phyloP scores from a whole-genome alignment of 2,329 filamentous ascomycete species.

The Aspergillus sp. region DNA sequence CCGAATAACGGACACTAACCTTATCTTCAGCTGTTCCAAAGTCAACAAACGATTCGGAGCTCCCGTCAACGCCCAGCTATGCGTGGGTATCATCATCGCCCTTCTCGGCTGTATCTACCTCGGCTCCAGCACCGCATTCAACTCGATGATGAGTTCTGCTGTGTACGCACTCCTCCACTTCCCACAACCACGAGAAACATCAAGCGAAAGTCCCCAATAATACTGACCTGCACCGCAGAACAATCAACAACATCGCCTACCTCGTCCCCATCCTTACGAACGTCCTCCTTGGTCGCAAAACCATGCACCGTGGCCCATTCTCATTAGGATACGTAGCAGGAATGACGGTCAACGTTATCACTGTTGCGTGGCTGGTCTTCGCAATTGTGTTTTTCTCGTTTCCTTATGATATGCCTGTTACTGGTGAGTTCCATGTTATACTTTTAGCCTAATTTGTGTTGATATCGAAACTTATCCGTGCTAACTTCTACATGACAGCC shows the following conservation, averaged over 20 bases:
- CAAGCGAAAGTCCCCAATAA: not conserved
- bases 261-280: conserved; percentile 51
- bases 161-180: conserved; percentile 13
- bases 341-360: conserved; percentile 47
- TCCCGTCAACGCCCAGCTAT: conserved; percentile 60
- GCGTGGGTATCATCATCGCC: conserved; percentile 53
- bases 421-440: conserved; percentile 19
- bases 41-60: conserved; percentile 47
- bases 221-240: conserved; percentile 30
- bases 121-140: conserved; percentile 67
- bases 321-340: conserved; percentile 46
- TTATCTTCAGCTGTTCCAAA: conserved; percentile 40
- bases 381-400: conserved; percentile 55
- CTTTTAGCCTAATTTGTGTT: too few relatives aligned
- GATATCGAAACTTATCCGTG: too few relatives aligned
- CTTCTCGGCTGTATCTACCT: conserved; percentile 67
- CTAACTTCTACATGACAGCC: conserved; percentile 8
- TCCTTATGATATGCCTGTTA: conserved; percentile 42
- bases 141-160: conserved; percentile 47
- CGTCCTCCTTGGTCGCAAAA: conserved; percentile 47
- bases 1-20: not conserved
- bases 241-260: conserved; percentile 51
- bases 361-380: conserved; percentile 52
- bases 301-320: conserved; percentile 50
- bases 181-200: rapidly evolving